These are phyloP conservation scores for Boletus insuetus DNA, from an alignment of 768 basidiomycete species.

Conservation along the genomic window DNA sequence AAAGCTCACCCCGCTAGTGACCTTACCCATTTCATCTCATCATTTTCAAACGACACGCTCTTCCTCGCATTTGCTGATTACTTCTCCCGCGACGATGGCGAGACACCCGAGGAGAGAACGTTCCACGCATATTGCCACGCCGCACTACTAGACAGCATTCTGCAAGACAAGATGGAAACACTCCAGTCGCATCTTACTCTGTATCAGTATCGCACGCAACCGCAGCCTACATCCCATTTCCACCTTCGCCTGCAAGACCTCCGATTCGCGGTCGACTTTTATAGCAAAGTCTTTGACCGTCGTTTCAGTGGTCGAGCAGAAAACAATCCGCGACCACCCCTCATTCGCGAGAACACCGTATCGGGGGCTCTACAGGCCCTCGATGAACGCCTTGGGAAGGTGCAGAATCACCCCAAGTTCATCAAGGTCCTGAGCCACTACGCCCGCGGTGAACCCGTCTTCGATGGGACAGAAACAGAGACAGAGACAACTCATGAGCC, in stretches of 20 bases:
- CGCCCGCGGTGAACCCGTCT: constrained; percentile 49
- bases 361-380: constrained; percentile 62
- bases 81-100: constrained; percentile 61
- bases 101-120: constrained; percentile 54
- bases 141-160: constrained; percentile 77
- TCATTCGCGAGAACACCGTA: constrained; percentile 71
- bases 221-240: constrained; percentile 56
- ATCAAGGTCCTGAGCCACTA: constrained; percentile 46
- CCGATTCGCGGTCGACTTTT: constrained; percentile 73
- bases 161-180: constrained; percentile 85
- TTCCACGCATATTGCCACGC: constrained; percentile 77
- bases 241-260: constrained; percentile 71
- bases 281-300: constrained; percentile 68
- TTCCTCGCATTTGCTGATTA: constrained; percentile 83
- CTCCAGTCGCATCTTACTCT: constrained; percentile 72
- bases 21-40: constrained; percentile 80
- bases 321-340: constrained; percentile 60
- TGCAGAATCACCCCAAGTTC: constrained; percentile 29
- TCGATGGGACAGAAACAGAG: constrained; percentile 16
- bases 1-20: constrained; percentile 69
- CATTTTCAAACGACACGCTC: constrained; percentile 77
- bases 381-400: constrained; percentile 51
- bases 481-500: constrained; percentile 8
- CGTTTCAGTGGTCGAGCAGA: constrained; percentile 72
- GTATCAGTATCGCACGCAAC: constrained; percentile 64